Evolutionary conservation across 2,329 filamentous ascomycete genomes (phyloP).

Genomic region (Exophiala spinifera): DNA sequence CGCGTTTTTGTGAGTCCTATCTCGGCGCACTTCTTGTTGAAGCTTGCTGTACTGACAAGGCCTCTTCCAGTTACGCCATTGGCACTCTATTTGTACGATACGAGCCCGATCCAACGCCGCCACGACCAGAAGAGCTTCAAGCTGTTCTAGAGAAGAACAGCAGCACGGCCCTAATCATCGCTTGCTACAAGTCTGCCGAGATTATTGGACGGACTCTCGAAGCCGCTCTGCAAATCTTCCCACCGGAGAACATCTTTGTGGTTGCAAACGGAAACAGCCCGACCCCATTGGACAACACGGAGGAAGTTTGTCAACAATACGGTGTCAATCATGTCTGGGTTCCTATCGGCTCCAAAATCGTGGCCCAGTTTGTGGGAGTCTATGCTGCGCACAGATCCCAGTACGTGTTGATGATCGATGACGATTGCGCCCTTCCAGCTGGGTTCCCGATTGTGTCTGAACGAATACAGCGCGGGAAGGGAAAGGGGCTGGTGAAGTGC

Average conservation of each 20-base stretch:
- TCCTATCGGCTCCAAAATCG: slow-evolving; percentile 49
- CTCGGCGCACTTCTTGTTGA: slow-evolving; percentile 1
- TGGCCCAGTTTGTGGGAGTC: slow-evolving; percentile 50
- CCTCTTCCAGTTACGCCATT: slow-evolving; percentile 32
- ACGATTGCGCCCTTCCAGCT: slow-evolving; percentile 48
- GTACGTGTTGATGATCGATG: slow-evolving; percentile 50
- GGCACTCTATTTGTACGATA: slow-evolving; percentile 35
- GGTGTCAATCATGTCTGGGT: slow-evolving; percentile 51
- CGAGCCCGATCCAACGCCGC: slow-evolving; percentile 33
- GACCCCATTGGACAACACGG: slow-evolving; percentile 48
- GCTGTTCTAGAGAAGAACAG: slow-evolving; percentile 26
- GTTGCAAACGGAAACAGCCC: slow-evolving; percentile 50
- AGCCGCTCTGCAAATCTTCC: slow-evolving; percentile 48
- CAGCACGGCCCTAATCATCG: slow-evolving; percentile 46
- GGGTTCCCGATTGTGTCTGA: slow-evolving; percentile 49
- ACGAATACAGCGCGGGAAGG: slow-evolving; percentile 32
- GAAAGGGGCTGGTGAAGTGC: slow-evolving; percentile 40
- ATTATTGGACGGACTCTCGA: slow-evolving; percentile 44
- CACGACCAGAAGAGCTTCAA: slow-evolving; percentile 10
- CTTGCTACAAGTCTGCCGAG: slow-evolving; percentile 47
- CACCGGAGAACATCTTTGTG: slow-evolving; percentile 45
- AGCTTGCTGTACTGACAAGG: background rate
- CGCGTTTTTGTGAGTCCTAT: slow-evolving; percentile 34
- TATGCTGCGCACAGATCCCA: slow-evolving; percentile 46
- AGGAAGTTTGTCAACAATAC: slow-evolving; percentile 43